Evolutionary conservation across 345 rosid species (phyloP).

Genomic region (Excoecaria cochinchinensis): DNA sequence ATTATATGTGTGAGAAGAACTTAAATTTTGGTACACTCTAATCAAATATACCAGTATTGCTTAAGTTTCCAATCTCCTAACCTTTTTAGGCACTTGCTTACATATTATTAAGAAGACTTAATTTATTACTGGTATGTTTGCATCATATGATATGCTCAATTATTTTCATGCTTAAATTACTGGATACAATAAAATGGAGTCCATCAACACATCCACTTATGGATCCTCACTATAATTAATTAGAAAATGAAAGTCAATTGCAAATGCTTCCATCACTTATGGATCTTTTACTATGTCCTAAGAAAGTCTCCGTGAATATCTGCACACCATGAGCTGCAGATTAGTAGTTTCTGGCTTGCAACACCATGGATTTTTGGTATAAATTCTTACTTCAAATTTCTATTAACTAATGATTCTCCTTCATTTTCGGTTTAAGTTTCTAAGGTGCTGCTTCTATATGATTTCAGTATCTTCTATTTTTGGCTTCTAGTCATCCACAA

Average conservation of each 20-base stretch:
- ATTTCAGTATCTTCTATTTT: constrained; percentile 99
- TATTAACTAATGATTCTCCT: constrained; percentile 20
- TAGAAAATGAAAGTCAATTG: background rate
- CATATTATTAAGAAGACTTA: background rate
- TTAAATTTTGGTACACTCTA: too few relatives aligned
- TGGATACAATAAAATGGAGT: background rate
- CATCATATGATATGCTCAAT: background rate
- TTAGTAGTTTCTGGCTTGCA: too few relatives aligned
- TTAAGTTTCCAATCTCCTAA: background rate
- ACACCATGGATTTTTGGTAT: constrained; percentile 8
- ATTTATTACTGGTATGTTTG: background rate
- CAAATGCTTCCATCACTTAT: background rate
- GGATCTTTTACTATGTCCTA: too few relatives aligned
- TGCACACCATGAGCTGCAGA: too few relatives aligned
- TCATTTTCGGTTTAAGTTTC: constrained; percentile 32
- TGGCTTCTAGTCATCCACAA: constrained; percentile 99
- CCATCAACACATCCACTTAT: background rate
- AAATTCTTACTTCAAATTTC: constrained; percentile 22
- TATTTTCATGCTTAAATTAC: background rate
- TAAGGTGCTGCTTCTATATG: constrained; percentile 46
- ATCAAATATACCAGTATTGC: background rate
- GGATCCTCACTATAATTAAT: background rate
- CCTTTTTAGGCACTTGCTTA: background rate
- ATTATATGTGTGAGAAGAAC: too few relatives aligned
- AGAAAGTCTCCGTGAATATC: too few relatives aligned